Evolutionary conservation across 2,329 filamentous ascomycete genomes (phyloP), one percentile per base, ranked within the genome.

Genomic region (Daldinia eschscholtzii): DNA sequence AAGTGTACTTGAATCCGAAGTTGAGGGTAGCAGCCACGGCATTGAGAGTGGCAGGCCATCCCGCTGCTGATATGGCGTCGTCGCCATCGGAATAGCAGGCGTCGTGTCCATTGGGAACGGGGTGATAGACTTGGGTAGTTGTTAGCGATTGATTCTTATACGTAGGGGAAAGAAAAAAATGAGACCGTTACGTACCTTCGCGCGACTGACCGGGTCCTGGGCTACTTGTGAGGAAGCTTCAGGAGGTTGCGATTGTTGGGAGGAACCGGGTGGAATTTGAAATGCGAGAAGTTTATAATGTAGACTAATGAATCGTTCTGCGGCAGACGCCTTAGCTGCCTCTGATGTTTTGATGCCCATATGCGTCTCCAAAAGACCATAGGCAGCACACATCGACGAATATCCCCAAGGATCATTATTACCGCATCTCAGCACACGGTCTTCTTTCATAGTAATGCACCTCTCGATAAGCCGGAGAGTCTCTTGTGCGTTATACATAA

Each of bases 361-460:
- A 67, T 90, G 87, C 0, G 86, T 85, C 76, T 89, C 87, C 26
- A 89, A 80, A 9, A 90, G 80, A 2, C 87, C 88, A 28, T 86
- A 81, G 0, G 87, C 86, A 2, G 87, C 86, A 71, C 87, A 89
- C 85, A 89, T 88, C 75, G 88, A 88, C 62, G 85, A 87, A 76
- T 89, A 89, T 18, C 87, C 87, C 88, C 88, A 89, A 0, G 88
- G 87, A 74, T 90, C 88, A 73, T 88, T 88, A 79, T 89, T 89
- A 15, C 87, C 87, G 68, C 86, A 88, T n/a, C 87, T 81, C 26
- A 90, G 76, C 6, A 89, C 83, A 0, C 87, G 84, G 71, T 89
- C 87, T 72, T 89, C 87, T 75, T 89, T 89, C 82, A 90, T 86
- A 53, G 80, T 78, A 41, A 89, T 83, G 68, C 87, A 89, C 75